Base-by-base conservation (phyloP, 2,329 filamentous ascomycete species). In the Pyrenophora teres region DNA sequence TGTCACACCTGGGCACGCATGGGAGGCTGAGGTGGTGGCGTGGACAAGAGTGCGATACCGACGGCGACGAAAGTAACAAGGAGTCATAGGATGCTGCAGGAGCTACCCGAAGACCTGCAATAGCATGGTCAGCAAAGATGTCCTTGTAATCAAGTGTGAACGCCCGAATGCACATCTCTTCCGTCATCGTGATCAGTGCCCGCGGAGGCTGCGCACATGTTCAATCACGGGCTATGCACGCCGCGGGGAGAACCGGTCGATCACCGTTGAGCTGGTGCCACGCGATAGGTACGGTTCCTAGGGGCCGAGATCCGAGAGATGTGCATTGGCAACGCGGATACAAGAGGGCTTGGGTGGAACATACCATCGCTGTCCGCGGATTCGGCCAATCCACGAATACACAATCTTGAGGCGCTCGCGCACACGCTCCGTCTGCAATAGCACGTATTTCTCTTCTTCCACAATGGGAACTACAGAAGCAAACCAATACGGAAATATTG, bases 401-500 rank as follows among this genome's bases (percentile, higher is more conserved):
- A 89, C 90, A 42, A 96, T 87, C 77, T 96, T 95, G 48, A 96
- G 74, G 50, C 92, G 80, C 65, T 92, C 86, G 53, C 92, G 81
- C 4, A 96, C 90, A 60, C 89, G 93, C 3, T 81, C 86, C 4
- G 87, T 88, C 10, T 80, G 80, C 12, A 97, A 75, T 16, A 97
- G 76, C 10, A 82, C 80, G 61, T 96, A 95, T 69, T 93, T 95
- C 64, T 94, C 88, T 23, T 85, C 77, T 21, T 94, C 89, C 12
- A 83, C 81, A 32, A 94, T 85, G 0, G 91, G 91, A 10, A 96
- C 74, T 16, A 94, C 86, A 65, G 85, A 90, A 8, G 89, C 92
- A 60, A 96, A 88, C 92, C 92, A 97, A 81, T 92, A 96, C 0
- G 92, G 89, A 60, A 96, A 94, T 1, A 84, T 72, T 3, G 86